Evolutionary conservation across 352 stramenopile genomes (phyloP), one percentile per base, ranked within the genome.

Genomic region (Globisporangium recalcitrans): DNA sequence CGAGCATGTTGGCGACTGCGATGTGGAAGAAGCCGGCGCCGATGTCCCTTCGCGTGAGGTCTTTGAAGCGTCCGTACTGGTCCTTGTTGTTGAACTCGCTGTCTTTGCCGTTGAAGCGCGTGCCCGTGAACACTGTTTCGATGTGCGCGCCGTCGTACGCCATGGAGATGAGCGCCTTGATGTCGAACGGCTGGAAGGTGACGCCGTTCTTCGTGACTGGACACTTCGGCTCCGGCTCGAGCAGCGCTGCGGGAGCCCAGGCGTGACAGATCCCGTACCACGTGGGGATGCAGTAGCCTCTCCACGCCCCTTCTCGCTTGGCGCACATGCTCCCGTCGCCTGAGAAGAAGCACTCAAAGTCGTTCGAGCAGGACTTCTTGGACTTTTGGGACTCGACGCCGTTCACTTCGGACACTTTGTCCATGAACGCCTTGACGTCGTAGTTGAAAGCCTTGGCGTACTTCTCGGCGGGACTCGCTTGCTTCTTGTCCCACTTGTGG

Each of bases 191-290:
- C 59, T 83, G 64, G 52, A 85, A 85, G 7, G 60, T 71, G 1
- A 71, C 70, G 22, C 70, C 77, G 51, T 85, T 85, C 58, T 65
- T 69, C 21, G 68, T 64, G 8, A 85, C 77, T 1, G 72, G 56
- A 52, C 77, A 87, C 6, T 60, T 48, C 0, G 77, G 77, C 14
- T 86, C 77, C 0, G 70, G 53, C 44, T 86, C 77, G 3, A 86
- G 60, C 32, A 84, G 73, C 11, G 76, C 58, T 16, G 76, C 76
- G 21, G 76, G 73, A 44, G 76, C 76, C 76, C 76, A 85, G 1
- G 76, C 76, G 60, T 85, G 76, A 22, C 76, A 85, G 51, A 85
- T 77, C 36, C 76, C 76, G 52, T 74, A 82, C 76, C 76, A 85
- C 0, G 64, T 85, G 4, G 74, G 76, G 24, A 85, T 74, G 51